These are phyloP conservation scores for Stephanodiscus triporus DNA, from an alignment of 108 stramenopile species.

Conservation along the genomic window DNA sequence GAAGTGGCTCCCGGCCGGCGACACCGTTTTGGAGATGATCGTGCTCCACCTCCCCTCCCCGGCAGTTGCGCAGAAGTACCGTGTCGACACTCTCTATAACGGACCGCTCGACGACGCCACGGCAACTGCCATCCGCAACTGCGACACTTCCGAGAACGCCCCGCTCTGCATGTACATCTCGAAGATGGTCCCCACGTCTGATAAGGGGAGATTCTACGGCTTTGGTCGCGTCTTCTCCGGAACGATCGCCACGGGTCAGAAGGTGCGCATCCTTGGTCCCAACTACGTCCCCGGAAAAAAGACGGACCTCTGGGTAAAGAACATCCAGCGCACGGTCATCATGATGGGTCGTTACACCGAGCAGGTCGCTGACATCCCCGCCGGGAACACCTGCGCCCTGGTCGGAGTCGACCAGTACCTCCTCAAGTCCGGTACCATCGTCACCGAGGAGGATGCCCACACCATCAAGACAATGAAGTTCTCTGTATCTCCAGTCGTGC, in stretches of 20 bases:
- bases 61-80: slow-evolving; percentile 94
- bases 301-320: slow-evolving; percentile 99
- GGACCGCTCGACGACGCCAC: slow-evolving; percentile 99
- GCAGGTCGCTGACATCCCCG: slow-evolving; percentile 98
- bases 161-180: slow-evolving; percentile 99
- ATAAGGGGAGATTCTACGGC: slow-evolving; percentile 99
- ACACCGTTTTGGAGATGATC: slow-evolving; percentile 99
- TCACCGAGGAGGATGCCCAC: slow-evolving; percentile 95
- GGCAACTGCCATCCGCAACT: slow-evolving; percentile 97
- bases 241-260: slow-evolving; percentile 98
- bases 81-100: slow-evolving; percentile 98
- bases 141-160: slow-evolving; percentile 94
- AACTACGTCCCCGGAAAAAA: slow-evolving; percentile 99
- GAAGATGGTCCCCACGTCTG: slow-evolving; percentile 99
- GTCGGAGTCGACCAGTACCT: slow-evolving; percentile 99
- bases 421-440: slow-evolving; percentile 99
- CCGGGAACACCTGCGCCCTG: slow-evolving; percentile 99
- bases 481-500: slow-evolving; percentile 99
- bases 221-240: slow-evolving; percentile 99
- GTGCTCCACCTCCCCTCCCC: slow-evolving; percentile 99
- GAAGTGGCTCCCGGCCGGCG: slow-evolving; percentile 99
- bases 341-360: slow-evolving; percentile 99
- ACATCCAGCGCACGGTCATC: slow-evolving; percentile 99
- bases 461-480: slow-evolving; percentile 99
- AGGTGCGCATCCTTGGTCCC: slow-evolving; percentile 99